A percentile compares a stretch with the other conserved stretches of the same genome.
phyloP scores from a whole-genome alignment of 208 protist genomes.

The Leptomonas seymouri region DNA sequence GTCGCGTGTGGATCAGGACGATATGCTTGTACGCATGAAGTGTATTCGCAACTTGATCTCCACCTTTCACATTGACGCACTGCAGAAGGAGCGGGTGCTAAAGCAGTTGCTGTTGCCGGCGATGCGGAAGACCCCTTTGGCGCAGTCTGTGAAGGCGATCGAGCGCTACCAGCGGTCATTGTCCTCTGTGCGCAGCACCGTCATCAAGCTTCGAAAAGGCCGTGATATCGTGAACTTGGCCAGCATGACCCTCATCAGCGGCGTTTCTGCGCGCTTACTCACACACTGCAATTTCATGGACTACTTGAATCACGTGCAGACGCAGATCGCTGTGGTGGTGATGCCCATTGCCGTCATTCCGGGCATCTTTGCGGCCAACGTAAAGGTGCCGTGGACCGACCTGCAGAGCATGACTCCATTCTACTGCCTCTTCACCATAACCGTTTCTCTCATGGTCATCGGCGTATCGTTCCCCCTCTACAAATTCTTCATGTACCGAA shows the following conservation, averaged over 20 bases:
- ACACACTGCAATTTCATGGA: slow-evolving; percentile 87
- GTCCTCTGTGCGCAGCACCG: slow-evolving; percentile 39
- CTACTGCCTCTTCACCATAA: slow-evolving; percentile 51
- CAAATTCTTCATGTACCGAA: slow-evolving; percentile 57
- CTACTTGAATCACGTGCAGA: slow-evolving; percentile 80
- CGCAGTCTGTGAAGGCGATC: slow-evolving; percentile 26
- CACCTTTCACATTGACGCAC: slow-evolving; percentile 54
- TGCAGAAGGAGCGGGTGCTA: slow-evolving; percentile 77
- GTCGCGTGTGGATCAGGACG: slow-evolving; percentile 66
- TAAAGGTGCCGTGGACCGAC: slow-evolving; percentile 60
- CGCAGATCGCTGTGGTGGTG: slow-evolving; percentile 71
- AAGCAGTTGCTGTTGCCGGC: slow-evolving; percentile 73
- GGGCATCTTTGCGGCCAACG: slow-evolving; percentile 74
- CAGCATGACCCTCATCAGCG: slow-evolving; percentile 83
- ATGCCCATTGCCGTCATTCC: slow-evolving; percentile 83
- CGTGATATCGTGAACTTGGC: slow-evolving; percentile 76
- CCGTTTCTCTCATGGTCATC: slow-evolving; percentile 41
- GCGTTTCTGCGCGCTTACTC: slow-evolving; percentile 74
- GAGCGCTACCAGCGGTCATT: slow-evolving; percentile 67
- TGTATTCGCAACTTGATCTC: slow-evolving; percentile 56
- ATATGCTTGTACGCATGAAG: slow-evolving; percentile 68
- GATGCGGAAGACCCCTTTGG: slow-evolving; percentile 38
- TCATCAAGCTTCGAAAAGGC: slow-evolving; percentile 60
- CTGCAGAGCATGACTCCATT: slow-evolving; percentile 47
- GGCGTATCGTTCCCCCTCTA: slow-evolving; percentile 45